Evolutionary conservation across 768 basidiomycete species (phyloP), one percentile per base, ranked within the genome.

Genomic region (Lactarius sanguifluus): DNA sequence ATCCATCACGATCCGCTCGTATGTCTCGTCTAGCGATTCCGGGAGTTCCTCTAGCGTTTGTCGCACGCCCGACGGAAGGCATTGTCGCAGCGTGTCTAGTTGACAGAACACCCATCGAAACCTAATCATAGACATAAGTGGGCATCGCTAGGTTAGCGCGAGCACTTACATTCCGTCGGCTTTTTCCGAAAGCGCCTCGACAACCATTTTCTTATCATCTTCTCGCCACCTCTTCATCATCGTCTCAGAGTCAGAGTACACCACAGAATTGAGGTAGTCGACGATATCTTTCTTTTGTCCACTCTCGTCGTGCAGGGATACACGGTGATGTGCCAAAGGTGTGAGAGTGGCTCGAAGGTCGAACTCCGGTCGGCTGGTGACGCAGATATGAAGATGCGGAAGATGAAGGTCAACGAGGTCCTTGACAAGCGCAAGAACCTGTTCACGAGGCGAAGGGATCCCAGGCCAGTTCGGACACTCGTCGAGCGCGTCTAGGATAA

Each of bases 91-190:
- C 45, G n/a, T 12, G 8, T 47, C 45, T 23, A 47, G n/a, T n/a
- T 47, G 45, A 47, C 45, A 47, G 45, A 47, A 47, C 45, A 23
- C 45, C 45, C 45, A 47, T n/a, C 45, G n/a, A 47, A 47, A 47
- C 45, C 45, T 47, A 12, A 12, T n/a, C 7, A 0, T 5, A 34
- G 23, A 13, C 9, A n/a, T 45, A 13, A 50, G 23, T 0, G 5
- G 5, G 12, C 47, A 25, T 13, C 23, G 3, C 20, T 3, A 25
- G 5, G 13, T 7, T 5, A 15, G 20, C 1, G 12, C 13, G 5
- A 5, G 9, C 20, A 3, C 47, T 47, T 47, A 23, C 45, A 47
- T 47, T 47, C 45, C 45, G 20, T 47, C 45, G n/a, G 45, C 45
- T 3, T 50, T 50, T 4, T 50, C 47, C 1, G 47, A 50, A 1